phyloP scores from a whole-genome alignment of 345 rosid species.

The Euphorbia lathyris region DNA sequence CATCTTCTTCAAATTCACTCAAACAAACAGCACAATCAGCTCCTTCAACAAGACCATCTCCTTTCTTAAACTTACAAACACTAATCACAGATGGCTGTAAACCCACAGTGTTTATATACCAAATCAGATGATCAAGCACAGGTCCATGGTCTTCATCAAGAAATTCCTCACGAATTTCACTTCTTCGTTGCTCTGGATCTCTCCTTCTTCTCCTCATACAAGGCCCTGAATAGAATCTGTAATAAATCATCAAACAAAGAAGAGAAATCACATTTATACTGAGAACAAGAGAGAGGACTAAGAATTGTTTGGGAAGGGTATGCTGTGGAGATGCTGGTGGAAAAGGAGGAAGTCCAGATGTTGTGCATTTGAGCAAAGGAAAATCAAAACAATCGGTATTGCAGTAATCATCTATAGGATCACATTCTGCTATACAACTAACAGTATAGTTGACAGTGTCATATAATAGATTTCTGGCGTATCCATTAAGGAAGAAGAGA shows the following conservation, averaged over 20 bases:
- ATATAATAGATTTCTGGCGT: constrained; percentile 1
- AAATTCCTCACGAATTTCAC: constrained; percentile 17
- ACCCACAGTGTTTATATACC: constrained; percentile 26
- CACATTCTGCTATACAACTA: not conserved
- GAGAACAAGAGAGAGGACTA: not conserved
- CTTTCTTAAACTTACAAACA: constrained; percentile 21
- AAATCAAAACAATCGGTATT: not conserved
- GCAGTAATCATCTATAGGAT: too few species aligned
- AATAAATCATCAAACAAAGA: not conserved
- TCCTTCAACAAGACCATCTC: constrained; percentile 26
- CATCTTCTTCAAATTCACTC: constrained; percentile 24
- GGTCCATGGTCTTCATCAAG: constrained; percentile 25
- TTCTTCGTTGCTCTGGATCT: not conserved
- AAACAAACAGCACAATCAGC: constrained; percentile 29
- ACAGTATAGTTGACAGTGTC: not conserved
- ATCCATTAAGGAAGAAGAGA: constrained; percentile 10
- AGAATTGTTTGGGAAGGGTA: not conserved
- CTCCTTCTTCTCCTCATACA: constrained; percentile 6
- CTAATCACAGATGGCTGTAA: constrained; percentile 21
- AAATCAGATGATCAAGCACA: constrained; percentile 21
- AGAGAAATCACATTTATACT: not conserved
- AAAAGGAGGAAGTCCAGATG: too few species aligned
- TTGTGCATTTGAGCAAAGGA: not conserved
- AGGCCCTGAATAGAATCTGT: constrained; percentile 6
- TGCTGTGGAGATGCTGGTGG: not conserved